Evolutionary conservation across 1,284 basidiomycete genomes (phyloP).

Genomic region (Melampsora larici-populina): DNA sequence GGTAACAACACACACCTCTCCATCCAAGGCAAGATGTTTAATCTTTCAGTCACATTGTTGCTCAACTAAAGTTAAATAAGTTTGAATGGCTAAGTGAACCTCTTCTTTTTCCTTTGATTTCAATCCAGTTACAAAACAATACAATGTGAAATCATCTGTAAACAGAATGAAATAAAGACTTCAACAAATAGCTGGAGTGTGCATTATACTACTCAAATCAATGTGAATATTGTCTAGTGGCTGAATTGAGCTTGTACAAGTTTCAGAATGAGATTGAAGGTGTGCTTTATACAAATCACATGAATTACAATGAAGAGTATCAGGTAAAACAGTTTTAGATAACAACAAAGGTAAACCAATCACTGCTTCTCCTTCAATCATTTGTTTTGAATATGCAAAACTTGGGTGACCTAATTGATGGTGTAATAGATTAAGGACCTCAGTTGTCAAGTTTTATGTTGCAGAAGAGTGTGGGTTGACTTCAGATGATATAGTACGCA

Average conservation of each 20-base stretch:
- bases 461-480: too few relatives aligned
- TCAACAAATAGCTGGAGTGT: not conserved
- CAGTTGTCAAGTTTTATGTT: too few relatives aligned
- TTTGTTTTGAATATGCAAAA: not conserved
- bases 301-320: not conserved
- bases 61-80: too few relatives aligned
- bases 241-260: not conserved
- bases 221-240: not conserved
- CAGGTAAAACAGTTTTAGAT: not conserved
- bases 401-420: not conserved
- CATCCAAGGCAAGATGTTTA: too few relatives aligned
- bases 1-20: too few relatives aligned
- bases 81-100: not conserved
- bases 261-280: not conserved
- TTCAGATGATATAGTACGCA: too few relatives aligned
- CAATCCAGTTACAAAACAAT: not conserved
- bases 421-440: too few relatives aligned
- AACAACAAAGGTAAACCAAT: not conserved
- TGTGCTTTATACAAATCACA: not conserved
- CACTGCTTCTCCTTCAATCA: not conserved
- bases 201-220: not conserved
- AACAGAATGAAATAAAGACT: not conserved
- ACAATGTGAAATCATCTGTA: not conserved
- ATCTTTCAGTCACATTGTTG: too few relatives aligned
- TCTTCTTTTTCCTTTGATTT: not conserved